These are phyloP conservation scores for Fraxinus floribunda DNA, from an alignment of 305 asterid genomes.

Conservation along the genomic window DNA sequence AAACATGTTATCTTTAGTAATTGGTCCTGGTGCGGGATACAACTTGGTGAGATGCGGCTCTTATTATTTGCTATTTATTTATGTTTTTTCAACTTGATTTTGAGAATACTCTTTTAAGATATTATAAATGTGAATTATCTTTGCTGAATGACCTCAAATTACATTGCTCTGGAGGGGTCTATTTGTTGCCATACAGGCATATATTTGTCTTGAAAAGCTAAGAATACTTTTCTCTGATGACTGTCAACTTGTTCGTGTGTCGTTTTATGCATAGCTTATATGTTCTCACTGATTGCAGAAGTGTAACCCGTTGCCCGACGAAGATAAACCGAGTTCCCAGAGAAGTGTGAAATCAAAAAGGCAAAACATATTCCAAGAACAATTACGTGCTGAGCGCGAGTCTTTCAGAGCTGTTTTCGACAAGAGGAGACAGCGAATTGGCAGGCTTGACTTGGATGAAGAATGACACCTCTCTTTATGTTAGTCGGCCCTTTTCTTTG, in stretches of 20 bases:
- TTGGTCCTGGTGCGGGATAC: slow-evolving; percentile 95
- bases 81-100: not conserved
- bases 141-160: not conserved
- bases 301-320: slow-evolving; percentile 68
- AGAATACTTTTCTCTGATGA: not conserved
- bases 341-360: slow-evolving; percentile 40
- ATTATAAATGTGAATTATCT: not conserved
- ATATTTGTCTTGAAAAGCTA: not conserved
- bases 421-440: slow-evolving; percentile 61
- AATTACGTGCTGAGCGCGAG: slow-evolving; percentile 77
- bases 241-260: not conserved
- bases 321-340: slow-evolving; percentile 42
- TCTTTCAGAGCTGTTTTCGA: slow-evolving; percentile 82
- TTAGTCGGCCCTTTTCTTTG: not conserved
- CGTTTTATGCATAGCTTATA: not conserved
- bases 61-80: not conserved
- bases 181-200: not conserved
- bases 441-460: slow-evolving; percentile 45
- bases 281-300: slow-evolving; percentile 50
- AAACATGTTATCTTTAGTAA: slow-evolving; percentile 55
- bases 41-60: slow-evolving; percentile 57
- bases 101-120: not conserved
- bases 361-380: slow-evolving; percentile 61
- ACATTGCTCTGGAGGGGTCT: not conserved
- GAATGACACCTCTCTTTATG: slow-evolving; percentile 18